A percentile compares a stretch with the other conserved stretches of the same genome.
phyloP scores from a whole-genome alignment of 176 grass and related monocot species.

The Aegilops tauschii region DNA sequence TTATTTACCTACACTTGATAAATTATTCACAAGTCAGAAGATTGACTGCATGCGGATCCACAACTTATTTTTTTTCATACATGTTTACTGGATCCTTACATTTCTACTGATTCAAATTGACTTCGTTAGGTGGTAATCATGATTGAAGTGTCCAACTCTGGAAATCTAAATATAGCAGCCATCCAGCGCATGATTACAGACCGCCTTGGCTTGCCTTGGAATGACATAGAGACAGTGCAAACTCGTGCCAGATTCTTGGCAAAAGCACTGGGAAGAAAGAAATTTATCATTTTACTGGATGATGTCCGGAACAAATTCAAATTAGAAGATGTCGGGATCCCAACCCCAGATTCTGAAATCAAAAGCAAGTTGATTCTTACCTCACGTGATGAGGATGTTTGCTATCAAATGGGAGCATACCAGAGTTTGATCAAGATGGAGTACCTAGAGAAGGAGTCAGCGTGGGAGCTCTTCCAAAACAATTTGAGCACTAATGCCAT shows the following conservation, averaged over 20 bases:
- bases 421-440: slow-evolving; percentile 40
- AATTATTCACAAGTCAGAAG: neutral
- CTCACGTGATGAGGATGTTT: slow-evolving; percentile 37
- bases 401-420: slow-evolving; percentile 52
- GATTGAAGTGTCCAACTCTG: slow-evolving; percentile 51
- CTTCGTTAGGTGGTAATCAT: slow-evolving; percentile 53
- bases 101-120: neutral
- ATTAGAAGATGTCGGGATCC: slow-evolving; percentile 51
- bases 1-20: neutral
- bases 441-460: slow-evolving; percentile 22
- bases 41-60: neutral
- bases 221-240: slow-evolving; percentile 18
- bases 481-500: slow-evolving; percentile 32
- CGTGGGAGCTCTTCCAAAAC: slow-evolving; percentile 51
- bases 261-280: slow-evolving; percentile 43
- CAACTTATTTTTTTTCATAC: neutral
- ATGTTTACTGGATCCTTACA: neutral
- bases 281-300: slow-evolving; percentile 60
- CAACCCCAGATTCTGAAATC: slow-evolving; percentile 27
- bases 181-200: slow-evolving; percentile 46
- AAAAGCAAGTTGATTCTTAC: slow-evolving; percentile 53
- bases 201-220: slow-evolving; percentile 49
- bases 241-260: slow-evolving; percentile 39
- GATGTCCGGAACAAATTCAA: slow-evolving; percentile 37
- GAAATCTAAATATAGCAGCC: slow-evolving; percentile 22